Conservation (phyloP, 345 rosid genomes). For the Eucalyptus tenuipes region DNA sequence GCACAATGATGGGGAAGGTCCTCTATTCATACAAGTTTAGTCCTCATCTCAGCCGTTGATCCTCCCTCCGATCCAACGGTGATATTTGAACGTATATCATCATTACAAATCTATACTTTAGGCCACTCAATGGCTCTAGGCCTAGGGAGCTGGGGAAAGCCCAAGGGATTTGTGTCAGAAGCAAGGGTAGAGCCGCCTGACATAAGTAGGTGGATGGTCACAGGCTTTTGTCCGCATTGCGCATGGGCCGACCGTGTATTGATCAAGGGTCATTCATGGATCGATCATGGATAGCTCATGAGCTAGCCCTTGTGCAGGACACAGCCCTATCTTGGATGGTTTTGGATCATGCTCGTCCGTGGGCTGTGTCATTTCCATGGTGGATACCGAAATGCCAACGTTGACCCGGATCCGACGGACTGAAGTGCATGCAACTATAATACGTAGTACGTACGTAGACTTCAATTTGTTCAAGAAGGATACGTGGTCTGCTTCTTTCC, state of each 20-base stretch:
- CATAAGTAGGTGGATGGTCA: too few relatives aligned
- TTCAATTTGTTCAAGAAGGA: not conserved
- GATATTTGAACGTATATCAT: too few relatives aligned
- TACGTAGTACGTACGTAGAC: not conserved
- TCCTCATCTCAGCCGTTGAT: too few relatives aligned
- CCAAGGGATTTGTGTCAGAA: fast-evolving
- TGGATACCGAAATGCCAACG: not conserved
- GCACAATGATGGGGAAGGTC: too few relatives aligned
- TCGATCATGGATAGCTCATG: too few relatives aligned
- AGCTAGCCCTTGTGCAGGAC: fast-evolving
- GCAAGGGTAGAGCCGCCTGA: fast-evolving
- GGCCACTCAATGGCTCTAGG: too few relatives aligned
- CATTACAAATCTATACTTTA: too few relatives aligned
- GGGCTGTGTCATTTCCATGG: not conserved
- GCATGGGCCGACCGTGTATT: fast-evolving
- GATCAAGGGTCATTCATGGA: too few relatives aligned
- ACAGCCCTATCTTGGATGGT: too few relatives aligned
- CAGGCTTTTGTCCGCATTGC: fast-evolving
- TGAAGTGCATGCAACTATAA: not conserved
- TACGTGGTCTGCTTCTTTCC: not conserved
- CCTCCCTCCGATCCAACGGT: too few relatives aligned
- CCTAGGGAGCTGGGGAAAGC: fast-evolving
- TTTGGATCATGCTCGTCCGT: too few relatives aligned
- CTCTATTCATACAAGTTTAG: too few relatives aligned
- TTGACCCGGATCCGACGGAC: not conserved